Conservation (phyloP, 2,329 filamentous ascomycete genomes). For the Colletotrichum tofieldiae region DNA sequence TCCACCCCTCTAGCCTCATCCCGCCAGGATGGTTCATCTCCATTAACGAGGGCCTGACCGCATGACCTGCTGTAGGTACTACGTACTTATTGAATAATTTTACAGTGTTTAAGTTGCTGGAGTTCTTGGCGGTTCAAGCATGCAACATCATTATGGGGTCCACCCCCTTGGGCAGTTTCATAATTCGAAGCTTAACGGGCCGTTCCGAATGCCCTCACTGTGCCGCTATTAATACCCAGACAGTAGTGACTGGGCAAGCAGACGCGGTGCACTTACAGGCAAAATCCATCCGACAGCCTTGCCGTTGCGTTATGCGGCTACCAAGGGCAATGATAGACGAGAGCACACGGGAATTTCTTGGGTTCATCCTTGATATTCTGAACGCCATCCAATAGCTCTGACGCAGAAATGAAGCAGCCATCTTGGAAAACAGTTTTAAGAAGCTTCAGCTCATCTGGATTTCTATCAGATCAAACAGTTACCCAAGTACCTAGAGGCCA, state of each 20-base stretch:
- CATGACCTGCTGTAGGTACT: not conserved
- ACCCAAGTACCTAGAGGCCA: conserved; percentile 6
- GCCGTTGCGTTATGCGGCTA: not conserved
- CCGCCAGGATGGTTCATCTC: conserved; percentile 32
- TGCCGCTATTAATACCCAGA: not conserved
- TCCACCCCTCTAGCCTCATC: not conserved
- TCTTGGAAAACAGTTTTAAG: not conserved
- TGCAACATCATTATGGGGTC: conserved; percentile 9
- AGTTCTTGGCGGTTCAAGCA: conserved; percentile 26
- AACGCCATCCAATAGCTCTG: not conserved
- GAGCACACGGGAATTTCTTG: not conserved
- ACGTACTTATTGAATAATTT: not conserved
- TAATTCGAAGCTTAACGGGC: conserved; percentile 29
- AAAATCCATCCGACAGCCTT: not conserved
- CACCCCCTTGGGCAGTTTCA: conserved; percentile 21
- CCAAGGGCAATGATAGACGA: not conserved
- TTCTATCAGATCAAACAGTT: not conserved
- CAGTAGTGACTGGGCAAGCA: not conserved
- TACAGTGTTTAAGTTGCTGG: conserved; percentile 5
- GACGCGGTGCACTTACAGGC: not conserved
- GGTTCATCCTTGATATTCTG: not conserved
- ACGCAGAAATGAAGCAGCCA: not conserved
- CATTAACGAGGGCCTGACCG: conserved; percentile 15
- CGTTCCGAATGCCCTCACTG: conserved; percentile 37
- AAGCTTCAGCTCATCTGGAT: not conserved